Conservation (phyloP, 768 basidiomycete genomes). For the Rubroboletus pulcherrimus region DNA sequence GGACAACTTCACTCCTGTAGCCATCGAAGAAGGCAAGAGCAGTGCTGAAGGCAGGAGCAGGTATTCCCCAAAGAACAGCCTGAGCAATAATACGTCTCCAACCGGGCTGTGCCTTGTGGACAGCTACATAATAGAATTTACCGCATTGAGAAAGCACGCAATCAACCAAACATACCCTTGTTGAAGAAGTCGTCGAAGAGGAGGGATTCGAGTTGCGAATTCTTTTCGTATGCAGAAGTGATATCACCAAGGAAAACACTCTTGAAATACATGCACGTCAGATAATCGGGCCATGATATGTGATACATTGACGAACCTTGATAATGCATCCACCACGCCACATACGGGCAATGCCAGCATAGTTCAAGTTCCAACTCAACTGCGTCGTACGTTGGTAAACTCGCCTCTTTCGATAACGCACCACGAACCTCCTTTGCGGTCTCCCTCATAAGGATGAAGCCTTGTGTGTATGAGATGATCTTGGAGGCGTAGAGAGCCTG, state of each 20-base stretch:
- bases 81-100: constrained; percentile 98
- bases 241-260: constrained; percentile 95
- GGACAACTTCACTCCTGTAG: constrained; percentile 91
- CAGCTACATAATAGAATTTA: constrained; percentile 43
- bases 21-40: constrained; percentile 99
- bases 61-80: constrained; percentile 95
- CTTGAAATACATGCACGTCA: constrained; percentile 32
- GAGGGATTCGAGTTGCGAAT: constrained; percentile 79
- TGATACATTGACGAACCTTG: constrained; percentile 50
- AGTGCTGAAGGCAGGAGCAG: constrained; percentile 96
- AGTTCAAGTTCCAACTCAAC: constrained; percentile 91
- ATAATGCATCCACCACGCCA: constrained; percentile 99
- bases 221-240: constrained; percentile 85
- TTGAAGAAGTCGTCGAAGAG: constrained; percentile 98
- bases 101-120: constrained; percentile 93
- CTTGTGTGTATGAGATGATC: constrained; percentile 99
- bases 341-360: constrained; percentile 96
- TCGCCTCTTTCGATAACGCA: not conserved
- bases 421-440: constrained; percentile 82
- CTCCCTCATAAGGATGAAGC: constrained; percentile 99
- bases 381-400: constrained; percentile 24
- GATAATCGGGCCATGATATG: constrained; percentile 7
- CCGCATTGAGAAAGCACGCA: not conserved
- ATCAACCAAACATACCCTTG: constrained; percentile 50
- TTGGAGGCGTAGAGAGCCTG: constrained; percentile 99